Evolutionary conservation across 805 yeast species (phyloP), one percentile per base, ranked within the genome.

Genomic region (Saturnispora zaruensis): DNA sequence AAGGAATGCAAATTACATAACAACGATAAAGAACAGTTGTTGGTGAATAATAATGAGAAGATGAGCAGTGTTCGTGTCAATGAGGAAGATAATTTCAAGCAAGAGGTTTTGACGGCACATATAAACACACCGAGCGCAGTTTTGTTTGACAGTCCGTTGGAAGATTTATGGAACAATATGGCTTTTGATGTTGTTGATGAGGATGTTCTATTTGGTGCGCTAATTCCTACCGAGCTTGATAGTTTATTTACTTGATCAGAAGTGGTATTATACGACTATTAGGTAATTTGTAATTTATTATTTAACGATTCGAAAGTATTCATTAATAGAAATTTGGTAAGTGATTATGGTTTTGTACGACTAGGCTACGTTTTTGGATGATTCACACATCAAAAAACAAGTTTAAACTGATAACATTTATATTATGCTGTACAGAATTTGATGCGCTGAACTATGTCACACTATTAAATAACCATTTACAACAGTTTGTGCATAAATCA

Each of bases 141-240:
- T 23, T 25, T 18, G 13, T 24, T 45, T 13, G 34, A 45, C 21
- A 30, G 28, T 24, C 47, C 47, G 11, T n/a, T 34, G 6, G 42
- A 45, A 25, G 47, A 45, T 8, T 36, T 45, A 23, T 45, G 41
- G 41, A 32, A 21, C 9, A 41, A 41, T 13, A 43, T 25, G 13
- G 45, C 34, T 5, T 43, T 43, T 45, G 47, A 45, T 25, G n/a
- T 34, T 8, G 47, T 36, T 25, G 33, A 16, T 6, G 45, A 43
- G 13, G 40, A 36, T 26, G 37, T n/a, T 16, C 26, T 20, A 7
- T 45, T 45, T 43, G 34, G 37, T 20, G 41, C 47, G 8, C 8
- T 45, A 8, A 45, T 45, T 9, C 47, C 47, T 13, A 45, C 26
- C 1, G 47, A 45, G n/a, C 37, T 45, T 13, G 42, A 45, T 11